Conservation (phyloP, 2,329 filamentous ascomycete genomes). For the Colletotrichum sp. region DNA sequence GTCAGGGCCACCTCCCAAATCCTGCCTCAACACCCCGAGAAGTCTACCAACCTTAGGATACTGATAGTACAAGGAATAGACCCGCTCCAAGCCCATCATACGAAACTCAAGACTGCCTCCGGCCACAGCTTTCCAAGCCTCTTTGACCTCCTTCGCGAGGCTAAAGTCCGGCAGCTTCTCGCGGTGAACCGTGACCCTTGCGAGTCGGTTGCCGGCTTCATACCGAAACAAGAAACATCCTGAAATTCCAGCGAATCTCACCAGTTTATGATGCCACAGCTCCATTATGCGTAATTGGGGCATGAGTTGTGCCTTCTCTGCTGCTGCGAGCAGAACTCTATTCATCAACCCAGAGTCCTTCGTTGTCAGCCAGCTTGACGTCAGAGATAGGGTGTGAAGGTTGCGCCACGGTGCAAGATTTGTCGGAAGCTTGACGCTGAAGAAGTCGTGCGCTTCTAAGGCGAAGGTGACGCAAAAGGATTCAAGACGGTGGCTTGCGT, state of each 20-base stretch:
- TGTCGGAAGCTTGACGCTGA: not conserved
- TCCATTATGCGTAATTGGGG: not conserved
- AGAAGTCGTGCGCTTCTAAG: not conserved
- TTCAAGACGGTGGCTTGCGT: not conserved
- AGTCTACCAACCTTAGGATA: not conserved
- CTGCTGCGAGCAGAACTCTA: not conserved
- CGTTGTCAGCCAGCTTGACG: not conserved
- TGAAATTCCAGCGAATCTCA: fast-evolving
- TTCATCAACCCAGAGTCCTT: not conserved
- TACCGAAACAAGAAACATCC: not conserved
- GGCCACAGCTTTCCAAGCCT: not conserved
- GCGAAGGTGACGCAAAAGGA: not conserved
- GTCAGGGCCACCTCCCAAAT: not conserved
- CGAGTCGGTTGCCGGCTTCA: not conserved
- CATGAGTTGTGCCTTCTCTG: not conserved
- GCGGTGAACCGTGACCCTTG: fast-evolving
- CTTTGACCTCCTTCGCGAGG: not conserved
- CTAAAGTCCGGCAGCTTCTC: not conserved
- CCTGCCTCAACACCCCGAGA: not conserved
- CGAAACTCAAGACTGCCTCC: not conserved
- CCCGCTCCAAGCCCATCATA: not conserved
- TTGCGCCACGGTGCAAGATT: fast-evolving
- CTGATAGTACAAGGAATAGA: fast-evolving
- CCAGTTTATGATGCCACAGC: not conserved
- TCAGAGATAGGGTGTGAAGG: not conserved